Evolutionary conservation across 495 filamentous ascomycete genomes (phyloP), one percentile per base, ranked within the genome.

Genomic region (Margaritispora aquatica): DNA sequence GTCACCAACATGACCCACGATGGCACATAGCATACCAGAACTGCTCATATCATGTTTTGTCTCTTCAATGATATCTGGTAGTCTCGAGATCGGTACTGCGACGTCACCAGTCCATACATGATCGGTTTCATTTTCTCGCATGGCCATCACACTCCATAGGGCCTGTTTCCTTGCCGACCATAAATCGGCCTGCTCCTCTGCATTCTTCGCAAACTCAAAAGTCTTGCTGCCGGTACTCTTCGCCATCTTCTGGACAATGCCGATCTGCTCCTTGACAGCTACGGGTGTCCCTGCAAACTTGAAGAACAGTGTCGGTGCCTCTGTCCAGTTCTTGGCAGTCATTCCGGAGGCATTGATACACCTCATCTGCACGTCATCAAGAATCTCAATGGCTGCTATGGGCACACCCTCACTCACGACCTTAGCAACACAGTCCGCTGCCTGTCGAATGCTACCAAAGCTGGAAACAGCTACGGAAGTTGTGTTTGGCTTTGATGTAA

Each of bases 321-420:
- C 85, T 59, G 80, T 83, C 89, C 92, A 96, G 9, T 67, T 69
- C 53, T 85, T 84, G 7, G 77, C 75, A 0, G 92, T 96, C 52
- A 77, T 80, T 58, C 90, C 89, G 4, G 86, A 84, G 46, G 77
- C 69, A 73, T 97, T 97, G 73, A 97, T 92, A 61, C 90, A 90
- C 59, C 81, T 80, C 93, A 97, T 97, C 73, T 96, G 90, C 26
- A 92, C 87, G 66, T 97, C 92, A 71, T 97, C 93, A 41, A 97
- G 74, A 44, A 97, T 84, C 71, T 97, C 93, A 70, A 97, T 85
- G 9, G 91, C 91, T 20, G 90, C 90, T 20, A 97, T 85, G 0
- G 87, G 88, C 21, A 96, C 79, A 55, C 91, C 92, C 38, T 86
- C 84, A 21, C 81, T 81, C 24, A 96, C 91, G 21, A 96, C 82